phyloP scores from a whole-genome alignment of 352 stramenopile genomes.

The Phytophthora aleatoria region DNA sequence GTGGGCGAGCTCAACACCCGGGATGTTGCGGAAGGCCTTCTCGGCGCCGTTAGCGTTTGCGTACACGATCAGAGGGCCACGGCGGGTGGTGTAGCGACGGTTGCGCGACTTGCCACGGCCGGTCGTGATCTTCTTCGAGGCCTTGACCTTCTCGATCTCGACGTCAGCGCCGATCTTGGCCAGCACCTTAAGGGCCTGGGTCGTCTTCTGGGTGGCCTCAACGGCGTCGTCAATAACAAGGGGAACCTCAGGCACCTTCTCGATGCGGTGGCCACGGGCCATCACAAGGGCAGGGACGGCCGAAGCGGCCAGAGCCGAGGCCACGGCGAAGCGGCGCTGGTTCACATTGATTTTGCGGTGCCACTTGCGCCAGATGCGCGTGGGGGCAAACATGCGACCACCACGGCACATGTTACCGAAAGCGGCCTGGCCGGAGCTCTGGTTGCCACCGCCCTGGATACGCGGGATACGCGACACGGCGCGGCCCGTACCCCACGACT shows the following conservation, averaged over 20 bases:
- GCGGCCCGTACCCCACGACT: conserved; percentile 99
- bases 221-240: conserved; percentile 96
- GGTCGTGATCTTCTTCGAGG: conserved; percentile 97
- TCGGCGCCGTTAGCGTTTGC: conserved; percentile 93
- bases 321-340: conserved; percentile 97
- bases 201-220: conserved; percentile 95
- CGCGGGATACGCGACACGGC: conserved; percentile 99
- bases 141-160: conserved; percentile 98
- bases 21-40: conserved; percentile 98
- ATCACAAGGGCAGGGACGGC: conserved; percentile 97
- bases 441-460: conserved; percentile 98
- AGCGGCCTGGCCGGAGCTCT: conserved; percentile 97
- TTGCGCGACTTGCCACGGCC: conserved; percentile 99
- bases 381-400: conserved; percentile 99
- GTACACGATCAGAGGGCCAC: conserved; percentile 97
- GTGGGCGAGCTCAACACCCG: conserved; percentile 96
- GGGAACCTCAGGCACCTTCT: conserved; percentile 97
- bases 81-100: conserved; percentile 95
- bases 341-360: conserved; percentile 99
- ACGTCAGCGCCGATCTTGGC: conserved; percentile 93
- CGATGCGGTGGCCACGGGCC: conserved; percentile 97
- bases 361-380: conserved; percentile 99
- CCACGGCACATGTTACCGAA: conserved; percentile 99
- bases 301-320: conserved; percentile 96
- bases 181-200: conserved; percentile 95